Base-by-base conservation (phyloP, 495 filamentous ascomycete species). In the Tuber microsphaerosporum region DNA sequence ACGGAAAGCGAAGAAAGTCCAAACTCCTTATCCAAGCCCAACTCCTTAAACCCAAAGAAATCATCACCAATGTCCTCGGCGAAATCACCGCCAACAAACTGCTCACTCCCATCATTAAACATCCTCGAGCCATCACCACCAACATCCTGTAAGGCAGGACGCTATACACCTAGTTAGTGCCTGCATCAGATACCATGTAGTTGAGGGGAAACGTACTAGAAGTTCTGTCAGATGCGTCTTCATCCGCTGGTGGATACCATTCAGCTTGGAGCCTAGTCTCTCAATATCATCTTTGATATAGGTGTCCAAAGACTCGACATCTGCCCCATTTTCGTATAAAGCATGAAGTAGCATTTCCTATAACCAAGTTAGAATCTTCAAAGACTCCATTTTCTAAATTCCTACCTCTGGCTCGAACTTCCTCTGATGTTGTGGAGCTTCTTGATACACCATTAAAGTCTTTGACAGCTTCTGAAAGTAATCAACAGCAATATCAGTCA, bases 21-120 rank as follows among this genome's bases (percentile, higher is more conserved):
- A 82, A 97, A 90, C 82, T 99, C 95, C 75, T 89, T 90, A 81
- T 97, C 94, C 43, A 99, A 87, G 26, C 95, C 95, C 46, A 98
- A 87, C 77, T 97, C 94, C 83, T 94, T 94, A 88, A 99, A 97
- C 16, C 95, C 95, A 79, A 99, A 98, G 88, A 97, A 99, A 85
- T 99, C 95, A 84, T 97, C 95, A 75, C 93, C 94, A 44, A 98
- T 91, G 80, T 98, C 95, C 84, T 97, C 95, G 2, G 95, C 95
- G 83, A 97, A 99, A 82, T 98, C 94, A 71, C 95, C 95, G 51
- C 92, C 92, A 72, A 97, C 89, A 80, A 99, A 99, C 84, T 98
- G 94, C 78, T 99, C 95, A 81, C 93, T 97, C 75, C 94, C 94
- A 81, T 99, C 95, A 75, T 94, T 90, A 85, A 99, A 99, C 1